phyloP scores from a whole-genome alignment of 2,329 filamentous ascomycete genomes.

The Xylaria sp. region DNA sequence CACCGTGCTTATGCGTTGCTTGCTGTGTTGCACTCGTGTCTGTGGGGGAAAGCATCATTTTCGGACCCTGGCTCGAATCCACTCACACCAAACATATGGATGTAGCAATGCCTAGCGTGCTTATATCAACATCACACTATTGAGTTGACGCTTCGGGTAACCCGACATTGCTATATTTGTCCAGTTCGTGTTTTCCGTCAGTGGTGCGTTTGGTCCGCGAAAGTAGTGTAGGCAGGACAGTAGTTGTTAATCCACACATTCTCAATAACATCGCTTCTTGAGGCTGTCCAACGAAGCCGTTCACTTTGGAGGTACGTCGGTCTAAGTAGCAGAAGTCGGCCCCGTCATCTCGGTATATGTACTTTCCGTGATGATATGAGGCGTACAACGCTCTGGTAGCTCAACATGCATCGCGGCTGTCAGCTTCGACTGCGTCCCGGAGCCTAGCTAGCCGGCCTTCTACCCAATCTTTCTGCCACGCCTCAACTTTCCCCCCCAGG shows the following conservation, averaged over 20 bases:
- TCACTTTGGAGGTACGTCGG: not conserved
- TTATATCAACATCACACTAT: slow-evolving; percentile 9
- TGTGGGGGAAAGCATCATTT: not conserved
- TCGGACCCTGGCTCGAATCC: not conserved
- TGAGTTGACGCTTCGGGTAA: not conserved
- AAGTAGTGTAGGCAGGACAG: not conserved
- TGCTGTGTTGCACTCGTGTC: not conserved
- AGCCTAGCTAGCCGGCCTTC: slow-evolving; percentile 73
- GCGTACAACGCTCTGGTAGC: not conserved
- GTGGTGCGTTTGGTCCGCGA: not conserved
- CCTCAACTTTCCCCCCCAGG: slow-evolving; percentile 87
- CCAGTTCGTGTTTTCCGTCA: not conserved
- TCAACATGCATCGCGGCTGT: slow-evolving; percentile 25
- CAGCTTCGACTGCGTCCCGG: slow-evolving; percentile 60
- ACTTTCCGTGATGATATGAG: not conserved
- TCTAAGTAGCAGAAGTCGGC: not conserved
- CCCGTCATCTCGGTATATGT: not conserved
- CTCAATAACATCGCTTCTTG: not conserved
- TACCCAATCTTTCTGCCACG: slow-evolving; percentile 78
- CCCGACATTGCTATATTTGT: not conserved
- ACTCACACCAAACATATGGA: not conserved
- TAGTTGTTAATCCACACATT: not conserved
- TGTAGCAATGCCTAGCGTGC: slow-evolving; percentile 1
- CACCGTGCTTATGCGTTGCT: not conserved
- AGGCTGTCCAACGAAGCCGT: not conserved